These are phyloP conservation scores for Tritrichomonas musculus DNA, from an alignment of 208 protist species.

Conservation along the genomic window DNA sequence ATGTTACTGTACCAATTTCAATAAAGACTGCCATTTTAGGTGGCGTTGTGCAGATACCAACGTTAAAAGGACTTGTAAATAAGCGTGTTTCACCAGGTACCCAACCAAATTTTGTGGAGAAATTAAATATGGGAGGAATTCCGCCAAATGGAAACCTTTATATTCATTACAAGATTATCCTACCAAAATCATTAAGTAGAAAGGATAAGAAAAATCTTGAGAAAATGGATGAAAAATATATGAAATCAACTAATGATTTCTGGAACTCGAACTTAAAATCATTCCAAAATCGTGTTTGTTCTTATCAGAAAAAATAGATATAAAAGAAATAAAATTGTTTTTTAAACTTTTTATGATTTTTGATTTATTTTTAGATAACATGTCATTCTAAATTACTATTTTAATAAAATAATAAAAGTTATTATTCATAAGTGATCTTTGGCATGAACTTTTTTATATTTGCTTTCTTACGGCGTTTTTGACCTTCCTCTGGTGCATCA, in stretches of 20 bases:
- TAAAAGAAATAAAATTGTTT: too few relatives aligned
- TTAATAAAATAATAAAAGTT: too few relatives aligned
- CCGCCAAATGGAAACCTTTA: background rate
- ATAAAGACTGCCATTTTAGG: background rate
- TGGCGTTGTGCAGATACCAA: background rate
- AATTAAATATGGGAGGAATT: background rate
- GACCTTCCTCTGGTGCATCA: too few relatives aligned
- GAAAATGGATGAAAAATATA: background rate
- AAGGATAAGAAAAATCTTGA: background rate
- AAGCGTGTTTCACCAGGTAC: background rate
- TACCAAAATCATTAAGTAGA: background rate
- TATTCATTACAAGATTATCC: background rate
- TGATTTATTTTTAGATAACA: too few relatives aligned
- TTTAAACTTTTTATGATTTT: too few relatives aligned
- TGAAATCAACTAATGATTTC: background rate
- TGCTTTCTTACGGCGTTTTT: too few relatives aligned
- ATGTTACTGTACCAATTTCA: constrained; percentile 4
- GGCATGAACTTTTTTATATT: too few relatives aligned
- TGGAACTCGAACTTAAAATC: background rate
- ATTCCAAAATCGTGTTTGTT: background rate
- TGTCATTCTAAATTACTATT: too few relatives aligned
- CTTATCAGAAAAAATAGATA: too few relatives aligned
- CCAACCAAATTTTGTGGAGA: background rate
- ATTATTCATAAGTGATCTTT: too few relatives aligned
- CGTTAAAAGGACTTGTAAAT: background rate